Conservation (phyloP, 1,284 basidiomycete species). For the Stereum hirsutum region DNA sequence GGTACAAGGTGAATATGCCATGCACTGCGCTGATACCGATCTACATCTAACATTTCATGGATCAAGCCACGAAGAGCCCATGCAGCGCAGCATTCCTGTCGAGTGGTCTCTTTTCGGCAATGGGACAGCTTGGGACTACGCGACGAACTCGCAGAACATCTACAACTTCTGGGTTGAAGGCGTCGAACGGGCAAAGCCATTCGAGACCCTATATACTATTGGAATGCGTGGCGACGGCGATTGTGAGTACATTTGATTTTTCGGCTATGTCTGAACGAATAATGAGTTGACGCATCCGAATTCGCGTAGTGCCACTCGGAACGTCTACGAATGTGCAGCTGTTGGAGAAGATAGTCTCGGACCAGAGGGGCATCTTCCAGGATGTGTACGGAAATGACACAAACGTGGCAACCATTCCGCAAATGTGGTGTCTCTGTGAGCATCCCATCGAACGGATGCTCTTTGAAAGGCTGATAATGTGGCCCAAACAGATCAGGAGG, state of each 20-base stretch:
- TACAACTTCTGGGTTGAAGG: slow-evolving; percentile 52
- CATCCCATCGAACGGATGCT: slow-evolving; percentile 5
- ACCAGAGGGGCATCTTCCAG: slow-evolving; percentile 56
- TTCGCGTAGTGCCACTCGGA: slow-evolving; percentile 44
- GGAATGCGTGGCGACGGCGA: slow-evolving; percentile 62
- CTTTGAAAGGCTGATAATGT: no score
- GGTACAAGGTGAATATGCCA: slow-evolving; percentile 36
- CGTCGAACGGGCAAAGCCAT: slow-evolving; percentile 43
- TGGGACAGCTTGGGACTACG: slow-evolving; percentile 59
- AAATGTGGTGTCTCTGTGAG: slow-evolving; percentile 58
- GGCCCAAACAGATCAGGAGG: slow-evolving; percentile 41
- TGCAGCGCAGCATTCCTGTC: slow-evolving; percentile 52
- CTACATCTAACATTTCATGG: no score
- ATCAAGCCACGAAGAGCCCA: slow-evolving; percentile 56
- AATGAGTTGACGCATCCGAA: not conserved
- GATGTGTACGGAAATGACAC: slow-evolving; percentile 41
- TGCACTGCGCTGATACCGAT: no score
- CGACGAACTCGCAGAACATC: slow-evolving; percentile 39
- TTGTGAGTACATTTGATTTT: slow-evolving; percentile 2
- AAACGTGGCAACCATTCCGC: slow-evolving; percentile 44
- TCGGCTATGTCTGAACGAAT: not conserved
- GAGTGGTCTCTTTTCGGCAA: slow-evolving; percentile 48
- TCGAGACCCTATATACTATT: slow-evolving; percentile 52
- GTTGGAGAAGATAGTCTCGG: slow-evolving; percentile 45
- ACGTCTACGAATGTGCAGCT: slow-evolving; percentile 39